Conservation (phyloP, 306 rosid genomes). For the Vigna reflexopilosa region DNA sequence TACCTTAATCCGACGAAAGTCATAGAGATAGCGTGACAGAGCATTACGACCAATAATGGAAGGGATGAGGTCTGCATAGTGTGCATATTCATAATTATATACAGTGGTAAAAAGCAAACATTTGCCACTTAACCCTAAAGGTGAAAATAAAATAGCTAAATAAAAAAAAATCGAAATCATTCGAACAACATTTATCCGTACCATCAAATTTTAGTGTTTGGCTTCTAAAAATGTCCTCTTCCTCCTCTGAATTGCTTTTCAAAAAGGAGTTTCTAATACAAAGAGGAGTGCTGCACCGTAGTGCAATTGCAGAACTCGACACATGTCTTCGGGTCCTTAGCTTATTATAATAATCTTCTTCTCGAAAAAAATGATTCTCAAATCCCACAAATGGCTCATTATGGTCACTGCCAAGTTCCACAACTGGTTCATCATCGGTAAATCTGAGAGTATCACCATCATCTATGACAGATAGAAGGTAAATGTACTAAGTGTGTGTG, state of each 20-base stretch:
- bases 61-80: neutral
- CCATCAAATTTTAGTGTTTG: constrained; percentile 89
- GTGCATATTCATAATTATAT: neutral
- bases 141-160: neutral
- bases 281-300: constrained; percentile 94
- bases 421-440: constrained; percentile 33
- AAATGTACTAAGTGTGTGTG: too few species aligned
- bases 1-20: constrained; percentile 79
- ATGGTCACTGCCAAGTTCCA: too few species aligned
- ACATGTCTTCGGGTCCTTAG: constrained; percentile 51
- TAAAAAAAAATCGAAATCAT: neutral
- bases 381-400: constrained; percentile 57
- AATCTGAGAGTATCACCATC: constrained; percentile 63
- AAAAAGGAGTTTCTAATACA: constrained; percentile 81
- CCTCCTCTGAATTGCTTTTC: constrained; percentile 58
- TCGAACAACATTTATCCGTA: neutral
- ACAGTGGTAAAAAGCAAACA: neutral
- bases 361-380: constrained; percentile 57
- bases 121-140: neutral
- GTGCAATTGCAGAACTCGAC: constrained; percentile 82
- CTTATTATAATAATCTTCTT: constrained; percentile 47
- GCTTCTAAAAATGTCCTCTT: constrained; percentile 65
- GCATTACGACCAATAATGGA: neutral
- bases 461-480: constrained; percentile 48
- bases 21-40: neutral